Conservation (phyloP, 805 yeast species). For the Vanderwaltozyma polyspora region DNA sequence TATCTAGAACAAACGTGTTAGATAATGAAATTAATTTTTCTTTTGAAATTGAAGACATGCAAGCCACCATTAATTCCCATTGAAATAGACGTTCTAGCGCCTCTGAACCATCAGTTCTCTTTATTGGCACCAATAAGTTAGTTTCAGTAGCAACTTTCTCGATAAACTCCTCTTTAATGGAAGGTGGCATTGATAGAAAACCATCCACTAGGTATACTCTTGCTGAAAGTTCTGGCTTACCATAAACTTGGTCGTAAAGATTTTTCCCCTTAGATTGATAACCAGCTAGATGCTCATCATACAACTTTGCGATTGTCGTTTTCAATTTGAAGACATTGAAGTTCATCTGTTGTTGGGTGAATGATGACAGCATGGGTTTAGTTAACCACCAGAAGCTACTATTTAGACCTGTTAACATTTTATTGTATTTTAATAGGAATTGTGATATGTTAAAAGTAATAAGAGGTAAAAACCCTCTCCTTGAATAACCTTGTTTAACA, state of each 20-base stretch:
- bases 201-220: conserved; percentile 41
- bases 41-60: conserved; percentile 24
- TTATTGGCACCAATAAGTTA: conserved; percentile 38
- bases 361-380: conserved; percentile 34
- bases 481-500: conserved; percentile 39
- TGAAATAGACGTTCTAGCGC: conserved; percentile 52
- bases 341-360: conserved; percentile 41
- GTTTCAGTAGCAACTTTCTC: conserved; percentile 24
- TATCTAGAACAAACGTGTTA: neutral
- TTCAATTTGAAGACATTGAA: conserved; percentile 52
- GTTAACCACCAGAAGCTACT: conserved; percentile 36
- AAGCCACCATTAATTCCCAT: conserved; percentile 40
- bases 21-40: neutral
- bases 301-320: conserved; percentile 40
- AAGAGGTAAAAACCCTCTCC: conserved; percentile 59
- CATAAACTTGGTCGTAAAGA: conserved; percentile 42
- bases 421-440: conserved; percentile 30
- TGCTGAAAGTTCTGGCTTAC: conserved; percentile 44
- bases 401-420: conserved; percentile 28
- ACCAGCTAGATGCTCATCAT: conserved; percentile 33
- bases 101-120: conserved; percentile 56
- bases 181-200: conserved; percentile 26
- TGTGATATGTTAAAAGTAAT: conserved; percentile 37
- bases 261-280: conserved; percentile 21
- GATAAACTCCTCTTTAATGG: conserved; percentile 17